Evolutionary conservation across 352 stramenopile species (phyloP).

Genomic region (Pythium oligandrum): DNA sequence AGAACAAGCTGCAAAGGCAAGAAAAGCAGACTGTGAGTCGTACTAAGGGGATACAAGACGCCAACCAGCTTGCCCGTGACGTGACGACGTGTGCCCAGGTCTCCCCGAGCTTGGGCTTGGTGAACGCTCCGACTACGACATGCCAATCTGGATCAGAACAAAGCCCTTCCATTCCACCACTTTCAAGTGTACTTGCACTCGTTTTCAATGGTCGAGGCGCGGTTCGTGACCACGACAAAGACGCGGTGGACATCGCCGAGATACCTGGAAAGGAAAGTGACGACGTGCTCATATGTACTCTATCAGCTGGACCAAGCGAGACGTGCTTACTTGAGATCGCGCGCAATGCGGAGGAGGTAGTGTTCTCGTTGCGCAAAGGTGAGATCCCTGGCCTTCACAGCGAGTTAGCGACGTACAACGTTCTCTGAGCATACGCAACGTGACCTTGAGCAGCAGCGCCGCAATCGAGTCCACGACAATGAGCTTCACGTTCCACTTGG

Average conservation of each 20-base stretch:
- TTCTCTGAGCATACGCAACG: no score
- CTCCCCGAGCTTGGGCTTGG: conserved; percentile 56
- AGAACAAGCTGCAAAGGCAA: conserved; percentile 47
- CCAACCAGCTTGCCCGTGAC: conserved; percentile 28
- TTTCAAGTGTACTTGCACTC: conserved; percentile 11
- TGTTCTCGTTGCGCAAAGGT: conserved; percentile 18
- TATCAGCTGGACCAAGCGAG: neutral
- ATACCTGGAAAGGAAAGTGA: conserved; percentile 20
- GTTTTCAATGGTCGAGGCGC: conserved; percentile 33
- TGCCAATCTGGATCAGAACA: conserved; percentile 7
- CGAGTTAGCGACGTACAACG: no score
- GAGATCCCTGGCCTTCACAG: conserved; percentile 12
- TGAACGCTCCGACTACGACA: conserved; percentile 44
- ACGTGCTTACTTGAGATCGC: conserved; percentile 18
- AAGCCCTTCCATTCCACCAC: neutral
- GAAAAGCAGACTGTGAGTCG: conserved; percentile 2
- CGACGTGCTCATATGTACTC: no score
- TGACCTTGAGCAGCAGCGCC: conserved; percentile 45
- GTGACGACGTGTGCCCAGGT: conserved; percentile 71
- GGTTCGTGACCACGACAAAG: conserved; percentile 69
- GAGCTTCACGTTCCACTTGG: conserved; percentile 45
- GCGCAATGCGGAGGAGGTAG: conserved; percentile 14
- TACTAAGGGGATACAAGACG: neutral
- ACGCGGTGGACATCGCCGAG: conserved; percentile 58
- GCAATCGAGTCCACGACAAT: conserved; percentile 74